Evolutionary conservation across 2,329 filamentous ascomycete species (phyloP).

Genomic region (Xylaria sp.): DNA sequence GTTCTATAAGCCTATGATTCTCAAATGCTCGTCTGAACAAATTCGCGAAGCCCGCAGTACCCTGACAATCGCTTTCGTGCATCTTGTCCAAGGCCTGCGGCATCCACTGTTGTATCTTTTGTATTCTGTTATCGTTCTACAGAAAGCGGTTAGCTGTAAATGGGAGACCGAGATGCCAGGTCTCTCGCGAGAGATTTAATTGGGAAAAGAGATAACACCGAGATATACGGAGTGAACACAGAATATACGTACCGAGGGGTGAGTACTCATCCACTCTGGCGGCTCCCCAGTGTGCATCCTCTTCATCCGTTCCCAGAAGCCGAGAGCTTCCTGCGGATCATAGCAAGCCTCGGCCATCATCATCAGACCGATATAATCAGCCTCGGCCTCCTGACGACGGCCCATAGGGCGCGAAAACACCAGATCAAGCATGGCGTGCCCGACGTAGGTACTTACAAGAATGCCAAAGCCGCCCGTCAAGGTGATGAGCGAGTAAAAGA

Average conservation of each 20-base stretch:
- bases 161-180: neutral
- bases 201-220: no score
- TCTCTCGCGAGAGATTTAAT: neutral
- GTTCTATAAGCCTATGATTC: conserved; percentile 48
- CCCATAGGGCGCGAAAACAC: conserved; percentile 75
- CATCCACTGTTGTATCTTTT: conserved; percentile 72
- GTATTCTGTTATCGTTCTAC: conserved; percentile 69
- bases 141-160: conserved; percentile 19
- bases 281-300: conserved; percentile 56
- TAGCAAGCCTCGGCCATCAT: conserved; percentile 87
- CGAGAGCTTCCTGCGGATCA: conserved; percentile 72
- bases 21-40: conserved; percentile 61
- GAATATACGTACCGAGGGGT: conserved; percentile 69
- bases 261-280: conserved; percentile 79
- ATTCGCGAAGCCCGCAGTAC: conserved; percentile 63
- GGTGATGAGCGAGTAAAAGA: conserved; percentile 61
- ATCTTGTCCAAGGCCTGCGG: conserved; percentile 65
- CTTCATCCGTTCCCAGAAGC: conserved; percentile 76
- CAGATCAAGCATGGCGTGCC: conserved; percentile 65
- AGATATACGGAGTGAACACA: neutral
- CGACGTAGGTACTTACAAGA: conserved; percentile 41
- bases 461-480: conserved; percentile 57
- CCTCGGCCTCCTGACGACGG: conserved; percentile 78
- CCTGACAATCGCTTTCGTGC: conserved; percentile 63
- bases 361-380: conserved; percentile 82